Percentiles rank a stretch among this genome's conserved stretches.
Conservation (phyloP, 768 basidiomycete genomes). For the Glaciozyma martinii region DNA sequence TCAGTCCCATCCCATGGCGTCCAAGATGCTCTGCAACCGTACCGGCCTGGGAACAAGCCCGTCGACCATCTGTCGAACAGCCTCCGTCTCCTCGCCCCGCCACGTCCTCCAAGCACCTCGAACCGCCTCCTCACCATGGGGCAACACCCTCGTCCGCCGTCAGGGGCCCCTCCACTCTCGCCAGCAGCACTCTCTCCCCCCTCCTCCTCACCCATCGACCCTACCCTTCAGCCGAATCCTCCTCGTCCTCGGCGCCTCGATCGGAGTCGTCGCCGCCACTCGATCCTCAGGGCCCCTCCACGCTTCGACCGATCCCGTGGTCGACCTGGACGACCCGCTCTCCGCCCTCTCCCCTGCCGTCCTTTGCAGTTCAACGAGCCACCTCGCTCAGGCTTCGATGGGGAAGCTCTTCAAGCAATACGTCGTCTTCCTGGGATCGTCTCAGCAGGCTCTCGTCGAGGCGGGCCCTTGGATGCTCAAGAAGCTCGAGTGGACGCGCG, state of each 20-base stretch:
- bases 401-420: conserved; percentile 24
- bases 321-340: conserved; percentile 21
- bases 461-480: conserved; percentile 24
- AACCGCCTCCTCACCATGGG: too few species aligned
- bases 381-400: conserved; percentile 5
- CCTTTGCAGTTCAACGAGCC: conserved; percentile 16
- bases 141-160: too few species aligned
- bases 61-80: too few species aligned
- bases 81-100: too few species aligned
- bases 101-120: too few species aligned
- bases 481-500: conserved; percentile 23
- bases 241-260: not conserved
- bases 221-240: not conserved
- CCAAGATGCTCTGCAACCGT: too few species aligned
- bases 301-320: not conserved
- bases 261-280: not conserved
- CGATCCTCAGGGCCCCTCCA: not conserved
- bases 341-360: conserved; percentile 10
- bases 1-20: too few species aligned
- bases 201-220: not conserved
- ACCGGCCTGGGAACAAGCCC: too few species aligned
- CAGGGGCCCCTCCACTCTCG: not conserved
- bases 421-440: conserved; percentile 27
- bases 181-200: not conserved
- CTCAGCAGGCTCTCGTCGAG: conserved; percentile 17